These are phyloP conservation scores for Byssochlamys sp. DNA, from an alignment of 2,329 filamentous ascomycete species.

Conservation along the genomic window DNA sequence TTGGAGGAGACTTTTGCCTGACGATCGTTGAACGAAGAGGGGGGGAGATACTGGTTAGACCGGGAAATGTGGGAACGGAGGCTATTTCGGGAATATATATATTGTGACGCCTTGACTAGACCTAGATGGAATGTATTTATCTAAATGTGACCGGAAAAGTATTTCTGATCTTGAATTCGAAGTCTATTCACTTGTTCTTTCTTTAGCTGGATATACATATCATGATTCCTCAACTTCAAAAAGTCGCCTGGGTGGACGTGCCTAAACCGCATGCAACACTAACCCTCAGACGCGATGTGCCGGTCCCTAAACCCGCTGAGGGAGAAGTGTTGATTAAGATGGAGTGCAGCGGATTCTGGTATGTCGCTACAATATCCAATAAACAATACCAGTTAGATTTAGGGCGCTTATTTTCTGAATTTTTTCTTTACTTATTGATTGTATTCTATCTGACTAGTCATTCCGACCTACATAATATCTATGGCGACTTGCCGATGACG, in stretches of 20 bases:
- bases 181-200: too few relatives aligned
- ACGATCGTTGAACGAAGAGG: neutral
- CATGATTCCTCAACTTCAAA: conserved; percentile 22
- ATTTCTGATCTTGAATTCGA: too few relatives aligned
- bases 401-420: too few relatives aligned
- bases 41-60: neutral
- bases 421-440: neutral
- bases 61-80: too few relatives aligned
- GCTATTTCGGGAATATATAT: too few relatives aligned
- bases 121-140: too few relatives aligned
- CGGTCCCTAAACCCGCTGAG: conserved; percentile 21
- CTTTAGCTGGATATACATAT: neutral
- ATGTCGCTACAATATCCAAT: neutral
- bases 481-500: conserved; percentile 22
- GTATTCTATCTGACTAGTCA: conserved; percentile 13
- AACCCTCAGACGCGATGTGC: conserved; percentile 24
- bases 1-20: neutral
- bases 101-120: too few relatives aligned
- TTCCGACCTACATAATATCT: conserved; percentile 30
- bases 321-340: conserved; percentile 31
- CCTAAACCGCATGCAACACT: conserved; percentile 25
- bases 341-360: conserved; percentile 32
- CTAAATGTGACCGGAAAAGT: too few relatives aligned
- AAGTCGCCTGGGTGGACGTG: conserved; percentile 27
- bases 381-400: too few relatives aligned